Evolutionary conservation across 768 basidiomycete species (phyloP), one percentile per base, ranked within the genome.

Genomic region (Leccinum disarticulatum): DNA sequence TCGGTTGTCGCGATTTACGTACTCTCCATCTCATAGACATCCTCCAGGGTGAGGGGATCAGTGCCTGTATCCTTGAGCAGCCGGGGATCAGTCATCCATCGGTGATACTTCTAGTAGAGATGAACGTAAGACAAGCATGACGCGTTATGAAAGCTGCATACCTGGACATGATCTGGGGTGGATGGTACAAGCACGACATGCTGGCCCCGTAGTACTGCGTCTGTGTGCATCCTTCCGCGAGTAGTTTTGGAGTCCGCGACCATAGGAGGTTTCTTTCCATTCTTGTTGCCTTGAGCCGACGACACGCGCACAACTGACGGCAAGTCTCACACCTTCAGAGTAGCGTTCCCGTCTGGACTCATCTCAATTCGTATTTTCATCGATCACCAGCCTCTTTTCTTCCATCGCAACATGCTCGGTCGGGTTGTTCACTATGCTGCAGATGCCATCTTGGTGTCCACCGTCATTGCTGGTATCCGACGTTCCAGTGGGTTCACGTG

Each of bases 21-120:
- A 93, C 94, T 78, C 72, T 96, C 94, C 94, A 96, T 96, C 25
- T 87, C 87, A 60, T 87, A 87, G 68, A 95, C 95, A 67, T 95
- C 84, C 60, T 89, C 86, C 7, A 93, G 74, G 8, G 81, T 83
- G 46, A 97, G 79, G 4, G 88, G 87, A 64, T 96, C 93, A 59
- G 91, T 93, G 5, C 93, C 93, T 0, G 93, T 97, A 17, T 88
- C 77, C 52, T 84, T 80, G 46, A 87, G 82, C 56, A 98, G 77
- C 62, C 85, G 85, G 35, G 84, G 82, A 69, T 83, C 81, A 30
- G 82, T 77, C 95, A 98, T 96, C 95, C 95, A 98, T 62, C 80
- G 79, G 69, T 95, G 85, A 68, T 97, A 98, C 67, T 76, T 88
- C 91, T 94, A 7, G 17, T 94, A 13, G 28, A 28, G 28, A 22